Conservation (phyloP, 495 filamentous ascomycete species). For the Echria macrotheca region DNA sequence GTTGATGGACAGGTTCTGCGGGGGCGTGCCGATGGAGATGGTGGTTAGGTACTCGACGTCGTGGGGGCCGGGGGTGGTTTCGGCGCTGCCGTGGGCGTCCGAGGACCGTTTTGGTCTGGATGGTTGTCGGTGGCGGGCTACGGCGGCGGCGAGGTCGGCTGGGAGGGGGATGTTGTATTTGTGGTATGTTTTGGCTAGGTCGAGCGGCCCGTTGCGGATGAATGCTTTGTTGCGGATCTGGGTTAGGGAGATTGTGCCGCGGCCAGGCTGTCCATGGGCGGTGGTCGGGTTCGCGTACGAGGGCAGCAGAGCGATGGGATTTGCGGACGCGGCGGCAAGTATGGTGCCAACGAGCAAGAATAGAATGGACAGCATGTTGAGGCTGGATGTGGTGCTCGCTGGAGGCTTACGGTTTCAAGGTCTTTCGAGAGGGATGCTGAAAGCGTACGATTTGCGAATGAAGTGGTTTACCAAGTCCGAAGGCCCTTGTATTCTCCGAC, state of each 20-base stretch:
- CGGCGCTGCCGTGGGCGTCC: slow-evolving; percentile 28
- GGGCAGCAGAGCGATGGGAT: too few relatives aligned
- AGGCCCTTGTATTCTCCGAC: too few relatives aligned
- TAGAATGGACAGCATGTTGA: too few relatives aligned
- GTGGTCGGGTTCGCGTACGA: too few relatives aligned
- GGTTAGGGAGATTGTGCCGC: neutral
- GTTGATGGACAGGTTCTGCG: slow-evolving; percentile 58
- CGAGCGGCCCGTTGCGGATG: neutral
- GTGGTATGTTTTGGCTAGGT: neutral
- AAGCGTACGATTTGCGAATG: too few relatives aligned
- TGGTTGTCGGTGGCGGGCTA: neutral
- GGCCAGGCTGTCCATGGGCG: too few relatives aligned
- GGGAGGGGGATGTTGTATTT: slow-evolving; percentile 20
- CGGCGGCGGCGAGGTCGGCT: slow-evolving; percentile 9
- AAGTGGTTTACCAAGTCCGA: too few relatives aligned
- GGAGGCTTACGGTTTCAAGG: too few relatives aligned
- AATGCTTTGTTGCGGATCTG: neutral
- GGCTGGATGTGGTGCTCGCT: too few relatives aligned
- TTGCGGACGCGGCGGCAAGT: too few relatives aligned
- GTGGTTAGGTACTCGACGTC: slow-evolving; percentile 65
- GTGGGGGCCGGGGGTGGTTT: slow-evolving; percentile 49
- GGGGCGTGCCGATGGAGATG: slow-evolving; percentile 56
- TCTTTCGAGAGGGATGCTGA: too few relatives aligned
- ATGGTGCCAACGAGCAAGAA: too few relatives aligned
- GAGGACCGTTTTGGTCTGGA: neutral